Evolutionary conservation across 1,139 yeast species (phyloP), one percentile per base, ranked within the genome.

Genomic region (Wickerhamiella pararugosa): DNA sequence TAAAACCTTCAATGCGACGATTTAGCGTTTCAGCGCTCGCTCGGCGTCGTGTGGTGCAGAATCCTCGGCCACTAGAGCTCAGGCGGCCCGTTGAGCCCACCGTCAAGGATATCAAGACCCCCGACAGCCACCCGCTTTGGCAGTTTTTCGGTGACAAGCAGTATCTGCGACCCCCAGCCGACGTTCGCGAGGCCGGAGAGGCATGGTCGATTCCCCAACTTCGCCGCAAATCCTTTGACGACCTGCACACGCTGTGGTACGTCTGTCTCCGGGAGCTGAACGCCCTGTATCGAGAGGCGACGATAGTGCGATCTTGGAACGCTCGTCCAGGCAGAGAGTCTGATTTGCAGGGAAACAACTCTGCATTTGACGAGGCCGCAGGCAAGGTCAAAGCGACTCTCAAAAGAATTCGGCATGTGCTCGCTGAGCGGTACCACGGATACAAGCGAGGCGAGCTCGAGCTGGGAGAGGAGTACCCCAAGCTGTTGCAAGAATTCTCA

Each of bases 121-220:
- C 77, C 25, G 92, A 80, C 9, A 81, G 81, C 57, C 98, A 90
- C 62, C 97, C 98, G 32, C 68, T 90, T 50, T 90, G 96, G 96
- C 92, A 82, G 53, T 90, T 90, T 60, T 90, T 90, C 65, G 70
- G 75, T 34, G 70, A 78, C 38, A 53, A 56, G 45, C 65, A 70
- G 52, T 75, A 76, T 50, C 64, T 79, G 49, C 71, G 96, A 51
- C 61, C 67, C 1, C 59, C 70, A 1, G 72, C 67, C 4, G 87
- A 80, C 25, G 56, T 84, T 34, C 67, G 67, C 41, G 69, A 70
- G 45, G 21, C 45, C 30, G 83, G 93, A 9, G 71, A 95, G 51
- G 67, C 92, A 7, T 92, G 98, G 99, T 65, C 79, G 6, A 71
- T 84, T 46, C 79, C 86, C 8, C 97, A 90, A 58, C 71, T 90